phyloP scores from a whole-genome alignment of 148 eudicot species.

The Polygonum maritimum region DNA sequence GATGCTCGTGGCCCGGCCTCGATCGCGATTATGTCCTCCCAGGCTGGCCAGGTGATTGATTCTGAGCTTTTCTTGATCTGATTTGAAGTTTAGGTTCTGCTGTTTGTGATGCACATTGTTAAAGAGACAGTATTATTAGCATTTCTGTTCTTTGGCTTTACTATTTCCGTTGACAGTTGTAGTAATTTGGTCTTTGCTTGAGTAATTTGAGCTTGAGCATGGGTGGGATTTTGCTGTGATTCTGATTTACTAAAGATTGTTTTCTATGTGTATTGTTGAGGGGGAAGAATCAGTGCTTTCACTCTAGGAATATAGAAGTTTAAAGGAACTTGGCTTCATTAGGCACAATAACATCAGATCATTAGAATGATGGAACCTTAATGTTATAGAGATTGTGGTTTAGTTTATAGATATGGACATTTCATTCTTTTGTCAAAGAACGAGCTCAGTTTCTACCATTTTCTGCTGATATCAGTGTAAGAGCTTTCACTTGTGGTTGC shows the following conservation, averaged over 20 bases:
- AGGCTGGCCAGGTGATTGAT: conserved; percentile 64
- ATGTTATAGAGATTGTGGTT: too few relatives aligned
- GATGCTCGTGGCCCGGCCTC: conserved; percentile 46
- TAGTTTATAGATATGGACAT: background rate
- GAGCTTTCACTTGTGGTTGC: background rate
- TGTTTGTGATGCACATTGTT: background rate
- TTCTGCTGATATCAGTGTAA: background rate
- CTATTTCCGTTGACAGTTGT: background rate
- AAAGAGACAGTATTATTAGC: background rate
- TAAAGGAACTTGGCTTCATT: background rate
- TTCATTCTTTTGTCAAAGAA: background rate
- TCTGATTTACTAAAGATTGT: too few relatives aligned
- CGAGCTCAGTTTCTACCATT: background rate
- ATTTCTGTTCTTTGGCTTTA: too few relatives aligned
- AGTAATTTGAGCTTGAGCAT: background rate
- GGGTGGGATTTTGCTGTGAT: background rate
- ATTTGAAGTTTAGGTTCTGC: background rate
- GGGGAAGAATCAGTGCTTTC: background rate
- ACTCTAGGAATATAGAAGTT: background rate
- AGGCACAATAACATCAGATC: background rate
- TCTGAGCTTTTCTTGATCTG: background rate
- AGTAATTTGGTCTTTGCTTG: background rate
- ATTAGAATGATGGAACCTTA: background rate
- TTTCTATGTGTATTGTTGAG: too few relatives aligned
- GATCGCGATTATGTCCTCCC: conserved; percentile 68